Evolutionary conservation across 345 rosid species (phyloP), one percentile per base, ranked within the genome.

Genomic region (Nephelium lappaceum): DNA sequence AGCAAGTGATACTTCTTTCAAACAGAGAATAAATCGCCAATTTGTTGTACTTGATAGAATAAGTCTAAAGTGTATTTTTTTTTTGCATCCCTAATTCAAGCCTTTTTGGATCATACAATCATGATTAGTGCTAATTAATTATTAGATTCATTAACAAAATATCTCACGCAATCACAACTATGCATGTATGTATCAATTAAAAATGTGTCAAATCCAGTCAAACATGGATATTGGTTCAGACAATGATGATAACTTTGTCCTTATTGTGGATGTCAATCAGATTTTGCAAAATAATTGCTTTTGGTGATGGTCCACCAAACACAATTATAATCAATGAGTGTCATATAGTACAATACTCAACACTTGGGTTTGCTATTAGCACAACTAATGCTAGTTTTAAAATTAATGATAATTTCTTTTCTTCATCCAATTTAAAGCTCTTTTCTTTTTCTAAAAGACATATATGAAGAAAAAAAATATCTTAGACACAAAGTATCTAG

Each of bases 201-300:
- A 58, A 67, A 36, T 14, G 15, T 70, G 78, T 65, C 72, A 78
- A 73, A 42, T 55, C 11, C 38, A 62, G 75, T 63, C 77, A 63
- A 74, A 78, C 4, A 0, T 43, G 14, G 63, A 10, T 31, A 24
- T 12, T 42, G 73, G 65, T 78, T 75, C 15, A 36, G 77, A 76
- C 79, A 25, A 31, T 25, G 70, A 72, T 76, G 25, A 75, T 82
- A 61, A 71, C 72, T 47, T 67, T 82, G 78, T 82, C 80, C 69
- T 58, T 57, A 31, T 71, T 11, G 77, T 82, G 79, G 77, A 74
- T 53, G 79, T 69, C 79, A 75, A 78, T 64, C 25, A 65, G 11
- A 70, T 16, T 27, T 65, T 31, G 15, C 57, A 39, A 57, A 27
- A 67, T 45, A 41, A 38, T 38, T 5, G 19, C 21, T 25, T 11